These are phyloP conservation scores for Quercus ilex DNA, from an alignment of 306 rosid genomes.

Conservation along the genomic window DNA sequence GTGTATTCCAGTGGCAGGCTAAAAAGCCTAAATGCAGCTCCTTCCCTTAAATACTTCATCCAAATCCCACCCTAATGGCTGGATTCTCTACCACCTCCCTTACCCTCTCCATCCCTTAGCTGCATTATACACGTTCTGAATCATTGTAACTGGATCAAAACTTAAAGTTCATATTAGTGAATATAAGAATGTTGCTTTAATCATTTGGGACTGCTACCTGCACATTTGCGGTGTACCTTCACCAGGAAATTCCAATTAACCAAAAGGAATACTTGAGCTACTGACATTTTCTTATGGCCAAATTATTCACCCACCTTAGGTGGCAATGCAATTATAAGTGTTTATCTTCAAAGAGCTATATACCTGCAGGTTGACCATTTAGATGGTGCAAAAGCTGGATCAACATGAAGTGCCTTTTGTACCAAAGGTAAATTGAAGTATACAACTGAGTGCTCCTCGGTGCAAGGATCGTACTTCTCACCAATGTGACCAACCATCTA, in stretches of 20 bases:
- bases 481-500: conserved; percentile 54
- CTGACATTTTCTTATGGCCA: neutral
- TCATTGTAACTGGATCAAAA: neutral
- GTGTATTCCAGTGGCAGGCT: neutral
- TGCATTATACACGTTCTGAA: neutral
- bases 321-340: conserved; percentile 7
- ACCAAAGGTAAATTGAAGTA: conserved; percentile 86
- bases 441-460: conserved; percentile 52
- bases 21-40: neutral
- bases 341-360: neutral
- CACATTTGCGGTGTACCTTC: neutral
- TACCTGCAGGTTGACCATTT: conserved; percentile 90
- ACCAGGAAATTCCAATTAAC: neutral
- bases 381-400: conserved; percentile 50
- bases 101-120: neutral
- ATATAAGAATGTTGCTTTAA: neutral
- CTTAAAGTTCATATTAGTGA: neutral
- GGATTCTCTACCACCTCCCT: neutral
- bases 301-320: neutral
- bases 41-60: neutral
- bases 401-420: conserved; percentile 67
- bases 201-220: neutral
- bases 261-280: conserved; percentile 3
- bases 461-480: conserved; percentile 85
- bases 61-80: neutral